These are phyloP conservation scores for maize (Zea mays) DNA, from an alignment of 176 grass and related monocot genomes.

Conservation along the genomic window DNA sequence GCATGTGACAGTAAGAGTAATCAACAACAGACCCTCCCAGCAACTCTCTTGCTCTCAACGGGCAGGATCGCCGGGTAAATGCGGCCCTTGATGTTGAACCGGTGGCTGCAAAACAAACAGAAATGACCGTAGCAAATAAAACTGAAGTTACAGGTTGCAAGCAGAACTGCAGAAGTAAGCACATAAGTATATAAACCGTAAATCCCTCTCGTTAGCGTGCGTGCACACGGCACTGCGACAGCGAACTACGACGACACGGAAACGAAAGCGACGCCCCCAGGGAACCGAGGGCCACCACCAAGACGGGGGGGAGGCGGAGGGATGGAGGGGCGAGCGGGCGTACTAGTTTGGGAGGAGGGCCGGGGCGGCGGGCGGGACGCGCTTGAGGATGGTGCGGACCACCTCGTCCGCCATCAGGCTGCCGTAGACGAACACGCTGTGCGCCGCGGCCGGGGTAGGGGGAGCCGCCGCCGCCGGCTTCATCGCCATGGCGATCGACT, in stretches of 20 bases:
- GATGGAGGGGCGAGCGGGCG: not conserved
- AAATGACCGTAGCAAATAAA: not conserved
- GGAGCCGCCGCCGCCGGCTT: not conserved
- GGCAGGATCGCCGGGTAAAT: slow-evolving; percentile 93
- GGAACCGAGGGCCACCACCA: not conserved
- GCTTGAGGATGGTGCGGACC: slow-evolving; percentile 66
- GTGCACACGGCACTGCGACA: not conserved
- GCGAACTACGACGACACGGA: not conserved
- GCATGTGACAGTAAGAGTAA: not conserved
- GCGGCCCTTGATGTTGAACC: slow-evolving; percentile 80
- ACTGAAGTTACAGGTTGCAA: not conserved
- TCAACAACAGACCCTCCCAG: slow-evolving; percentile 64
- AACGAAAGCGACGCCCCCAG: not conserved
- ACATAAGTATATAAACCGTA: no score
- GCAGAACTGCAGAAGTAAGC: not conserved
- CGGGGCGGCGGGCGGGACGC: slow-evolving; percentile 66
- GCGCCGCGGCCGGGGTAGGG: slow-evolving; percentile 22
- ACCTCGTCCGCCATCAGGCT: slow-evolving; percentile 85
- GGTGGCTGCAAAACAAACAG: slow-evolving; percentile 50
- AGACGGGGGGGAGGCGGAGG: not conserved
- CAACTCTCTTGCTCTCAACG: slow-evolving; percentile 63
- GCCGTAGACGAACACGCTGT: slow-evolving; percentile 91
- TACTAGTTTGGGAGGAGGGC: slow-evolving; percentile 66
- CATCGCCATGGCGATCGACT: slow-evolving; percentile 35
- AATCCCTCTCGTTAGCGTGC: not conserved